These are phyloP conservation scores for Blastocystis sp. DNA, from an alignment of 352 stramenopile species.

Conservation along the genomic window DNA sequence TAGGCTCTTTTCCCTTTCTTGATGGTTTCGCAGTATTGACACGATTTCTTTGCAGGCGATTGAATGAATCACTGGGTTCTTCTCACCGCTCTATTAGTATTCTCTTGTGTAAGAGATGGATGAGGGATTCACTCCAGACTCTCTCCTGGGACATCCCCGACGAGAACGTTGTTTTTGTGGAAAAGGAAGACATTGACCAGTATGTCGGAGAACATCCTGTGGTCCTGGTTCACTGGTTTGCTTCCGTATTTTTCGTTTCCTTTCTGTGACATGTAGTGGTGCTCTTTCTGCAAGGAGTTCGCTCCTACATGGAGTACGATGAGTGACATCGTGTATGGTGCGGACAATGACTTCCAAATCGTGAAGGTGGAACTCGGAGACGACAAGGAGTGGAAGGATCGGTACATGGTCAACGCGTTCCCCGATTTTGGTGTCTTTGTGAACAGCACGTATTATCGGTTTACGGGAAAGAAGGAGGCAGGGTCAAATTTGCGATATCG, in stretches of 20 bases:
- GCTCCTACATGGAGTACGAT: conserved; percentile 9
- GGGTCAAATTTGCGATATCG: not conserved
- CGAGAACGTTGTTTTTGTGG: not conserved
- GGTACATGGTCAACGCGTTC: not conserved
- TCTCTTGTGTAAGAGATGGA: too few species aligned
- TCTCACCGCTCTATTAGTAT: too few species aligned
- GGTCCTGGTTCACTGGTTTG: conserved; percentile 24
- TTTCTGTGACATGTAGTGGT: not conserved
- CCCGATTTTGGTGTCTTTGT: conserved; percentile 36
- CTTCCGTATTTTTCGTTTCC: not conserved
- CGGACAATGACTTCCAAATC: not conserved
- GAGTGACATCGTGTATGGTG: not conserved
- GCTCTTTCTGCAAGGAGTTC: conserved; percentile 11
- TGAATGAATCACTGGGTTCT: too few species aligned
- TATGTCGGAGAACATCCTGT: not conserved
- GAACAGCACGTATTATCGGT: not conserved
- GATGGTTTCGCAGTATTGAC: too few species aligned
- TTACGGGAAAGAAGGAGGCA: not conserved
- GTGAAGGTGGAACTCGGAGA: conserved; percentile 19
- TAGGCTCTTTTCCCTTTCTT: too few species aligned
- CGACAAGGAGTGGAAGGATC: conserved; percentile 8
- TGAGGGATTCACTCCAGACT: not conserved
- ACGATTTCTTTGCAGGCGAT: too few species aligned
- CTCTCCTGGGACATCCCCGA: not conserved
- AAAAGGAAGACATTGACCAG: not conserved